Base-by-base conservation (phyloP, 371 early-diverging fungal genomes). In the Actinomortierella ambigua region DNA sequence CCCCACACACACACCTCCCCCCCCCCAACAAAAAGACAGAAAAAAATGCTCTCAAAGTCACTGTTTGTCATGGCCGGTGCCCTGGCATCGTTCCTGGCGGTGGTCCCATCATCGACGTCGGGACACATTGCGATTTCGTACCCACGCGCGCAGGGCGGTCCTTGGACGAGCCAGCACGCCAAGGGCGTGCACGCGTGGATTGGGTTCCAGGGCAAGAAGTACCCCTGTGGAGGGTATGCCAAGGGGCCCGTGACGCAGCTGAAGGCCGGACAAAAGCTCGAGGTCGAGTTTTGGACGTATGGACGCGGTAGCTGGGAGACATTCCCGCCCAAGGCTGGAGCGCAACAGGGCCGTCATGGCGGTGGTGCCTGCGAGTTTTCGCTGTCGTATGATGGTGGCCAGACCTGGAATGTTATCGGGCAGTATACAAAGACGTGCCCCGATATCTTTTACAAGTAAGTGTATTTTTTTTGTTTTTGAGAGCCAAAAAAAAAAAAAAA, bases 321-420 rank as follows among this genome's bases (percentile, higher is more conserved):
- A 28, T 63, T 66, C 47, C 70, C 68, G 4, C 60, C 66, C 23
- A 50, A 18, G 22, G 4, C 24, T 2, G 66, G 67, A 1, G 6
- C 63, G 11, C 29, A 27, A 8, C 43, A 59, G 28, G 55, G 57
- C 14, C 73, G 73, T 17, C 86, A 85, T 48, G 79, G 81, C 29
- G 90, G 90, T 52, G 90, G 91, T 18, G 82, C 86, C 55, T 90
- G 91, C 60, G 85, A 89, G 75, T 90, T 90, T 63, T 76, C 90
- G 1, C 63, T 91, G 15, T 84, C 85, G 9, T 84, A 83, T 48
- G 87, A 91, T 62, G 82, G 80, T 24, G 89, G 85, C 34, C 75
- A 79, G 39, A 80, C 79, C 15, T 90, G 84, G 67, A 85, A 81
- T 9, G 88, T 86, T 14, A 60, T 91, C 44, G 78, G 84, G 8